Base-by-base conservation (phyloP, 345 rosid genomes). In the Aurinia saxatilis region DNA sequence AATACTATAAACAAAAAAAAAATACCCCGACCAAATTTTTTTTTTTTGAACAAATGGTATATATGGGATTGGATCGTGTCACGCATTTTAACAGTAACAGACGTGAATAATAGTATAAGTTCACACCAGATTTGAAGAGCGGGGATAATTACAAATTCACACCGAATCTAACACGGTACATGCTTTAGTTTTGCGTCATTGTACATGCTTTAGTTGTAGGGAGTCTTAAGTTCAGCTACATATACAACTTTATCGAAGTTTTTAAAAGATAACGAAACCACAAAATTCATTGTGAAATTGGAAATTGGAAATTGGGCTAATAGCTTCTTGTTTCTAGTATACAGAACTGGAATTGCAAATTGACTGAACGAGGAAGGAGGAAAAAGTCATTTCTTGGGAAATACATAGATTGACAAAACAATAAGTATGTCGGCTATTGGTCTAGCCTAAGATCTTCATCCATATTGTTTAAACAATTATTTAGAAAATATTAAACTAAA, bases 11-110 rank as follows among this genome's bases (percentile, higher is more conserved):
- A 31, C 17, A 12, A 1, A 21, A 13, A 21, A 10, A 17, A 16
- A 4, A 27, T 5, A 27, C 0, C 12, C n/a, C n/a, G n/a, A n/a
- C n/a, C n/a, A n/a, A n/a, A n/a, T n/a, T n/a, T n/a, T n/a, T n/a
- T n/a, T n/a, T n/a, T 45, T 12, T 15, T 15, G 35, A 67, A 40
- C 35, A 14, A 57, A 49, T 48, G 45, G 58, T n/a, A n/a, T n/a
- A n/a, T 45, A 52, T 68, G 67, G 41, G 18, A 35, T 0, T 52
- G 56, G 63, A 53, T 61, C 57, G 73, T 60, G 55, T 68, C 56
- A 69, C 62, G 63, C 54, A 68, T 68, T 68, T 68, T n/a, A n/a
- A n/a, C n/a, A n/a, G n/a, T 68, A 42, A 45, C 67, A 44, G 56
- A 70, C 57, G 63, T 62, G 50, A 70, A 31, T 62, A 37, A 61